phyloP scores from a whole-genome alignment of 1,284 basidiomycete genomes.

The Phellinidium pouzarii region DNA sequence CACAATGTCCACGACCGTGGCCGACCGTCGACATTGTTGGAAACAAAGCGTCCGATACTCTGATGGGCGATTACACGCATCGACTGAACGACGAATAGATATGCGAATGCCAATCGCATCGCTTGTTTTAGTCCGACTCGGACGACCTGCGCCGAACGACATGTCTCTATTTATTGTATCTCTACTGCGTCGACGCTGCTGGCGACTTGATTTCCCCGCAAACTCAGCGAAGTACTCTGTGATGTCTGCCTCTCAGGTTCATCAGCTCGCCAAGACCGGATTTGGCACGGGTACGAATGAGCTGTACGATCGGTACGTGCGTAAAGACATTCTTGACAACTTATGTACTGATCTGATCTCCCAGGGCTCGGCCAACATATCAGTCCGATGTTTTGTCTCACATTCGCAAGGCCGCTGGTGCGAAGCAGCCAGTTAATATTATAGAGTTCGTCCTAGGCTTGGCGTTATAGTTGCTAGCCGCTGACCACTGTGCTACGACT shows the following conservation, averaged over 20 bases:
- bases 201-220: background rate
- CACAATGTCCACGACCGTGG: too few species aligned
- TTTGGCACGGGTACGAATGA: constrained; percentile 54
- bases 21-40: too few species aligned
- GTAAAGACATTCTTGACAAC: background rate
- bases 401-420: constrained; percentile 42
- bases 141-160: too few species aligned
- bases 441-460: constrained; percentile 49
- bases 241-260: constrained; percentile 27
- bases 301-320: constrained; percentile 58
- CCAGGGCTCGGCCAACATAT: constrained; percentile 67
- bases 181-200: background rate
- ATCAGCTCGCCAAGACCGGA: constrained; percentile 54
- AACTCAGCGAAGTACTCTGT: background rate
- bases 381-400: constrained; percentile 47
- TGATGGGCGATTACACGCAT: too few species aligned
- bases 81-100: too few species aligned
- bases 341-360: constrained; percentile 6
- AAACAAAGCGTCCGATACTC: too few species aligned
- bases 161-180: background rate
- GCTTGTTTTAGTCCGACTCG: too few species aligned
- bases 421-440: constrained; percentile 45
- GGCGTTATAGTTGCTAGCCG: background rate
- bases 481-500: background rate
- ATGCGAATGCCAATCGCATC: too few species aligned